A percentile compares a stretch with the other conserved stretches of the same genome.
These are phyloP conservation scores for Rutstroemia sp. DNA, from an alignment of 2,329 filamentous ascomycete species.

Conservation along the genomic window DNA sequence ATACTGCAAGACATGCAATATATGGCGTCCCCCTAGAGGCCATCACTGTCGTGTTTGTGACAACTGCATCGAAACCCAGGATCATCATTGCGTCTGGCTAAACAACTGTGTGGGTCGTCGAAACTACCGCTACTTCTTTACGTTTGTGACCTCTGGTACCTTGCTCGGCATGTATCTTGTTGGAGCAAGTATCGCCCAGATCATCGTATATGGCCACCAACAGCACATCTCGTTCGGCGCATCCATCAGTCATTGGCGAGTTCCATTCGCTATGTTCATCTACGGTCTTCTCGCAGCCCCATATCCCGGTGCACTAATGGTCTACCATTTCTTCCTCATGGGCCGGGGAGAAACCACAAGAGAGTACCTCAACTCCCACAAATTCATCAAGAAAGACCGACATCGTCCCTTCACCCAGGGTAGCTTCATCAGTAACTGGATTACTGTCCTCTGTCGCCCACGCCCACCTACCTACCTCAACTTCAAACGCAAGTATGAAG, in stretches of 20 bases:
- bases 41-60: constrained; percentile 97
- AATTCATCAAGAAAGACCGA: constrained; percentile 85
- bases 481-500: constrained; percentile 70
- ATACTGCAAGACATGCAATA: constrained; percentile 95
- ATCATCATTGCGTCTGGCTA: constrained; percentile 98
- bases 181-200: constrained; percentile 70
- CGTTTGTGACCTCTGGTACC: constrained; percentile 76
- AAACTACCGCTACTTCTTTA: constrained; percentile 97
- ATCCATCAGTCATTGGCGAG: constrained; percentile 63
- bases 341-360: constrained; percentile 88
- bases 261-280: constrained; percentile 83
- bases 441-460: constrained; percentile 73
- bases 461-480: constrained; percentile 81
- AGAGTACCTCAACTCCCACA: constrained; percentile 93
- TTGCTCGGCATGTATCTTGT: constrained; percentile 70
- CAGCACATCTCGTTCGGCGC: constrained; percentile 59
- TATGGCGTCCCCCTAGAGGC: constrained; percentile 91
- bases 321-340: constrained; percentile 89
- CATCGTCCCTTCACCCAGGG: constrained; percentile 86
- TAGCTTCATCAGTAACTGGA: constrained; percentile 68
- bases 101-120: constrained; percentile 97
- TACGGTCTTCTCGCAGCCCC: constrained; percentile 67
- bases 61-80: constrained; percentile 93
- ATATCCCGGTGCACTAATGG: constrained; percentile 77
- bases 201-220: constrained; percentile 62